Evolutionary conservation across 169 alveolate genomes (phyloP).

Genomic region (Theileria annulata): DNA sequence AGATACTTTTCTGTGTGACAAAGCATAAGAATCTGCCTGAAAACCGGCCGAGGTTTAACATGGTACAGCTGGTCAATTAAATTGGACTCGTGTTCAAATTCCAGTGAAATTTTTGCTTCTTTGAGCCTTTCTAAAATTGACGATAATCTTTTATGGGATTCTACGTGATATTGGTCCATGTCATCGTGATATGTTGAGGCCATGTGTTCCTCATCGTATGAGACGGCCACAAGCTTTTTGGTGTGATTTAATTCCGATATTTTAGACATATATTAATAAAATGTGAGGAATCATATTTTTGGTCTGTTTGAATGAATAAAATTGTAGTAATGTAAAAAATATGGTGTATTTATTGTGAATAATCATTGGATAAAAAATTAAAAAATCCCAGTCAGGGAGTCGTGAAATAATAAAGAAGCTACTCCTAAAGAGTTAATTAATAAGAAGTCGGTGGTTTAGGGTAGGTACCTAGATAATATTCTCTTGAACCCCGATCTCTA

Average conservation of each 20-base stretch:
- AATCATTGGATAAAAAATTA: not conserved
- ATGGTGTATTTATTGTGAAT: not conserved
- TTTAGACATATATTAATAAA: not conserved
- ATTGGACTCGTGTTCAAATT: not conserved
- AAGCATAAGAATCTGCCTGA: constrained; percentile 12
- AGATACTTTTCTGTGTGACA: constrained; percentile 47
- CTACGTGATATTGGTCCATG: constrained; percentile 21
- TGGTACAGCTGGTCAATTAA: constrained; percentile 15
- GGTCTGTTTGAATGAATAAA: not conserved
- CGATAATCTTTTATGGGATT: constrained; percentile 23
- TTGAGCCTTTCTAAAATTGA: constrained; percentile 31
- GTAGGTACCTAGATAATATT: constrained; percentile 24
- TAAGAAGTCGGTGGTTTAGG: not conserved
- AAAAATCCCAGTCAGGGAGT: constrained; percentile 6
- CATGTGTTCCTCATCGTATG: constrained; percentile 47
- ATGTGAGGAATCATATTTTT: not conserved
- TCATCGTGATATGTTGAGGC: constrained; percentile 31
- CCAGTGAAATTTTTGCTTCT: not conserved
- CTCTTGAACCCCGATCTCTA: constrained; percentile 29
- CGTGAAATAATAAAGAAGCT: constrained; percentile 26
- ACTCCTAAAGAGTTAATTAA: constrained; percentile 17
- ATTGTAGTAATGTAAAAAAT: constrained; percentile 3
- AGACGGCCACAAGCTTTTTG: constrained; percentile 22
- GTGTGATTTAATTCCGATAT: not conserved
- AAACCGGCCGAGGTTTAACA: constrained; percentile 3